Conservation (phyloP, 768 basidiomycete species). For the Harrya chromipes region DNA sequence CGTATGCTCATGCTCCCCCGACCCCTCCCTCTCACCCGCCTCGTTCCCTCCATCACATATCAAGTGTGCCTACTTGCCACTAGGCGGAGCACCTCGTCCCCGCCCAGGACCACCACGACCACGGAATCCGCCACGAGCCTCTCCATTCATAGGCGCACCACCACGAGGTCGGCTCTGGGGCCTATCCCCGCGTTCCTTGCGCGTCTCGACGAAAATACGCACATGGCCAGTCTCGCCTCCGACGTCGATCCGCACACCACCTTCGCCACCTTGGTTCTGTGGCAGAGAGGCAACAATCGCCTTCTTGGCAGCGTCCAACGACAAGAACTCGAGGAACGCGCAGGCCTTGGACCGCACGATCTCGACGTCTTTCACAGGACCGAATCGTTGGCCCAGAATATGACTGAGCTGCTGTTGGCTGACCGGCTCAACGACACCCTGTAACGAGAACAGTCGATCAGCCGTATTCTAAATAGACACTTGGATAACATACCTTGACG, state of each 20-base stretch:
- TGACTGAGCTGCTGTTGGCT: slow-evolving; percentile 47
- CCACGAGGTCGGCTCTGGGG: slow-evolving; percentile 60
- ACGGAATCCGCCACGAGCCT: slow-evolving; percentile 44
- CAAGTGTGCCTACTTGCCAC: slow-evolving; percentile 21
- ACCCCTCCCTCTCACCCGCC: not conserved
- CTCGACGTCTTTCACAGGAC: slow-evolving; percentile 82
- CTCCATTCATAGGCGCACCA: slow-evolving; percentile 52
- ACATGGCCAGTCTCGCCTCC: slow-evolving; percentile 50
- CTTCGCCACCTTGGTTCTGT: slow-evolving; percentile 74
- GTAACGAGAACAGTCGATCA: slow-evolving; percentile 10
- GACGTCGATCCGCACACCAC: slow-evolving; percentile 76
- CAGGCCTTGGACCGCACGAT: slow-evolving; percentile 86
- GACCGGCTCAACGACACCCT: slow-evolving; percentile 75
- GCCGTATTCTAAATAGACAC: not conserved
- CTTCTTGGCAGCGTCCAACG: slow-evolving; percentile 74
- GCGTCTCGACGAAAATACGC: slow-evolving; percentile 78
- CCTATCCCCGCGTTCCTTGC: slow-evolving; percentile 89
- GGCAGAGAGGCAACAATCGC: slow-evolving; percentile 79
- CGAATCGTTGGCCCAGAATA: slow-evolving; percentile 62
- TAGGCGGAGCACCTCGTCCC: slow-evolving; percentile 37
- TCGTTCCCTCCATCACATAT: not conserved
- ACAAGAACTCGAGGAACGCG: slow-evolving; percentile 88
- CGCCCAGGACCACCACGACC: slow-evolving; percentile 44
- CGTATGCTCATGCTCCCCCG: slow-evolving; percentile 4
- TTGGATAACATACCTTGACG: slow-evolving; percentile 64